Evolutionary conservation across 169 alveolate species (phyloP).

Genomic region (Eimeria falciformis): DNA sequence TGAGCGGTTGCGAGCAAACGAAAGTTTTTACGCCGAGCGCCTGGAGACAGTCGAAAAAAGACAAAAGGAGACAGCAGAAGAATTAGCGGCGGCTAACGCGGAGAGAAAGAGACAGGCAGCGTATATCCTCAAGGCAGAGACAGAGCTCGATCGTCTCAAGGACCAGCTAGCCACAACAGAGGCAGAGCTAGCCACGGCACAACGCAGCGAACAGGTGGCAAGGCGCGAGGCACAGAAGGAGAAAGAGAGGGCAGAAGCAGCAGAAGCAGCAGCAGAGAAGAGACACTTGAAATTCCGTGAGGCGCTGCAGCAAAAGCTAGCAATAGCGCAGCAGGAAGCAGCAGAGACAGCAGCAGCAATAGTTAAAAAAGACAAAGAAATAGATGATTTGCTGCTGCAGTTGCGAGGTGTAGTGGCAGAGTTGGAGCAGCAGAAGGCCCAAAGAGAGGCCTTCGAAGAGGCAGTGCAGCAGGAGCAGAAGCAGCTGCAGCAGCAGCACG

Average conservation of each 20-base stretch:
- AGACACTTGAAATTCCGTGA: neutral
- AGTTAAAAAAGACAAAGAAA: neutral
- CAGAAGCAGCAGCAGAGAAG: slow-evolving; percentile 28
- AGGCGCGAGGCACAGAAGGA: neutral
- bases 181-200: slow-evolving; percentile 1
- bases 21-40: neutral
- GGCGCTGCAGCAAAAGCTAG: slow-evolving; percentile 21
- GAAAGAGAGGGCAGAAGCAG: neutral
- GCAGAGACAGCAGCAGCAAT: slow-evolving; percentile 6
- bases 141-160: neutral
- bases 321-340: neutral
- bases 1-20: neutral
- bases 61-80: slow-evolving; percentile 5
- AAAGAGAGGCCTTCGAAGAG: slow-evolving; percentile 19
- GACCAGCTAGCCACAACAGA: slow-evolving; percentile 22
- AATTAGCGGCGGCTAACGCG: neutral
- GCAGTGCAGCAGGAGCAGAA: neutral
- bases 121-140: neutral
- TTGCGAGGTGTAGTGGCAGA: neutral
- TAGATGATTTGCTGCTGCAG: slow-evolving; percentile 8
- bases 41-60: neutral
- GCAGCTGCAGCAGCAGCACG: slow-evolving; percentile 30
- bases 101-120: slow-evolving; percentile 25
- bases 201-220: slow-evolving; percentile 11
- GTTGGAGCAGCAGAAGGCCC: slow-evolving; percentile 20